phyloP scores from a whole-genome alignment of 768 basidiomycete species.

The Naganishia vaughanmartiniae region DNA sequence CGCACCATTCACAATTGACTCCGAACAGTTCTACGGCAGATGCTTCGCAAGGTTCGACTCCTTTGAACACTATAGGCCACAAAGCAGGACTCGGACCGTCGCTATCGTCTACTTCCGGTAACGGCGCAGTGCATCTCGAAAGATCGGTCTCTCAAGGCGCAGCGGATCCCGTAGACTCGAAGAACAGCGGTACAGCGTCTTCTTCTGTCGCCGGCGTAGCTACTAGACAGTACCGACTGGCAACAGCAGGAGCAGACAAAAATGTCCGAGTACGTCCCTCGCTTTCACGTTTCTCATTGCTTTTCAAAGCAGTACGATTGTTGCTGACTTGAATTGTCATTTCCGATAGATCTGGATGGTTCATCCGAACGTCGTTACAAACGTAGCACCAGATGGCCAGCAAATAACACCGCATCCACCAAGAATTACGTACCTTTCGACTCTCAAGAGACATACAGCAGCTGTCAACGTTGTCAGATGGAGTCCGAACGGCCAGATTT shows the following conservation, averaged over 20 bases:
- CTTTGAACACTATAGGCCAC: neutral
- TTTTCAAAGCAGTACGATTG: neutral
- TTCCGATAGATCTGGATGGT: constrained; percentile 80
- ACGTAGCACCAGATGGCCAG: constrained; percentile 51
- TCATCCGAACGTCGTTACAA: constrained; percentile 78
- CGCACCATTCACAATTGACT: constrained; percentile 65
- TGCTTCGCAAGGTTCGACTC: neutral
- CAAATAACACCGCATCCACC: constrained; percentile 61
- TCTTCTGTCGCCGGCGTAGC: constrained; percentile 21
- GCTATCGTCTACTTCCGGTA: constrained; percentile 9
- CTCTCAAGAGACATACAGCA: constrained; percentile 85
- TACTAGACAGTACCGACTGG: constrained; percentile 74
- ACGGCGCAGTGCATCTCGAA: neutral
- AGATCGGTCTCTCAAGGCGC: neutral
- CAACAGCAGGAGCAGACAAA: constrained; percentile 94
- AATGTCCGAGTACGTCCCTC: constrained; percentile 78
- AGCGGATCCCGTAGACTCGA: neutral
- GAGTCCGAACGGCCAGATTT: constrained; percentile 90
- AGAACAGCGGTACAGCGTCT: constrained; percentile 20
- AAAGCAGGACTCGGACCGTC: constrained; percentile 5
- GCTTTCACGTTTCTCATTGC: neutral
- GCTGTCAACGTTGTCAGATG: constrained; percentile 95
- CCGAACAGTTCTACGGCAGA: constrained; percentile 33
- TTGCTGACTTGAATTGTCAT: neutral
- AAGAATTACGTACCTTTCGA: constrained; percentile 94